Base-by-base conservation (phyloP, 2,329 filamentous ascomycete species). In the Colletotrichum musicola region DNA sequence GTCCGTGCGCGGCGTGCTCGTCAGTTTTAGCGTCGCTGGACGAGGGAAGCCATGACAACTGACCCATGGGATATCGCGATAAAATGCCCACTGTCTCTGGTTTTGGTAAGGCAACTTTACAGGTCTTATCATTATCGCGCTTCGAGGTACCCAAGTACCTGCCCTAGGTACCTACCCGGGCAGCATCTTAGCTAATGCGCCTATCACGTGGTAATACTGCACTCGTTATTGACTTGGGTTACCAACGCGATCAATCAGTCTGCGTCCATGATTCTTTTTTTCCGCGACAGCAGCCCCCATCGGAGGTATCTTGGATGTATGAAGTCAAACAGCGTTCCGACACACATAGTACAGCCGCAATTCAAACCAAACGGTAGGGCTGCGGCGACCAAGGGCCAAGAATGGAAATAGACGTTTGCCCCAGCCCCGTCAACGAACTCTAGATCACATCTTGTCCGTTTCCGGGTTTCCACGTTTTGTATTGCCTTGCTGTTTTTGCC, bases 1-100 rank as follows among this genome's bases (percentile, higher is more conserved):
- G 61, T 68, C 65, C 65, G 65, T 68, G 65, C 65, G 54, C 65
- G 14, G 27, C 53, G 30, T 35, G 65, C 65, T 68, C 61, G 60
- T 68, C 61, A 68, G 54, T 64, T 16, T 59, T 64, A 54, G 61
- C 49, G 61, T 59, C 61, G 42, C 57, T 42, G 44, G 58, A 56
- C 16, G 56, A 61, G 27, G 25, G 42, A 44, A 20, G 56, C 18
- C 40, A 56, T 51, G 25, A 44, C 25, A 38, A 14, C 51, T 42
- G 40, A n/a, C 13, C 40, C 40, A 58, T 47, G 55, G 55, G 4
- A 16, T 44, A 44, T 16, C 47, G 40, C 40, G 16, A 14, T n/a
- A 14, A 42, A 14, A 42, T 42, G 40, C 16, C 40, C 40, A 14
- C 40, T 42, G 40, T 6, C 12, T 42, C 10, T 25, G 22, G 22